These are phyloP conservation scores for Aureobasidium sp. DNA, from an alignment of 2,329 filamentous ascomycete genomes.

Conservation along the genomic window DNA sequence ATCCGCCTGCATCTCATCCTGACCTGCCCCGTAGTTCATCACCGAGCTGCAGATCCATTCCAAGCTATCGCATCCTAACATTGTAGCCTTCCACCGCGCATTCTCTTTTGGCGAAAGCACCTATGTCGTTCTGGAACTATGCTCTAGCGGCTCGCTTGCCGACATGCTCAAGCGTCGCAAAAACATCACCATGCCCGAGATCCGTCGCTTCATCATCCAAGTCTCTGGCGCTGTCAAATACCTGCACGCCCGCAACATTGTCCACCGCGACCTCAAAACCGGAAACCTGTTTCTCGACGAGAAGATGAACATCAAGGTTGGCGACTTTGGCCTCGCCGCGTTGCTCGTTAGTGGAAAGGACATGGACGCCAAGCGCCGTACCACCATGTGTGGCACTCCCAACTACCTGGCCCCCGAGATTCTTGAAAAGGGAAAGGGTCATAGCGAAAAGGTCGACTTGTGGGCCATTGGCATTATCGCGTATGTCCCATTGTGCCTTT, in stretches of 20 bases:
- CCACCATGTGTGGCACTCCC: conserved; percentile 90
- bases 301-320: conserved; percentile 96
- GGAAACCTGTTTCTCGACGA: conserved; percentile 94
- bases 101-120: conserved; percentile 86
- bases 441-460: conserved; percentile 96
- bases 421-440: conserved; percentile 86
- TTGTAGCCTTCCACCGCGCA: conserved; percentile 89
- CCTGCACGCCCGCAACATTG: conserved; percentile 90
- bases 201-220: conserved; percentile 87
- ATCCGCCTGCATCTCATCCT: not conserved
- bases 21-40: conserved; percentile 48
- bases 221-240: conserved; percentile 97
- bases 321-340: conserved; percentile 92
- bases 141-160: conserved; percentile 91
- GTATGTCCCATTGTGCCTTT: conserved; percentile 38
- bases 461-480: conserved; percentile 98
- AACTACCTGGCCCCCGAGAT: conserved; percentile 99
- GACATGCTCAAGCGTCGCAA: conserved; percentile 94
- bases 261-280: conserved; percentile 95
- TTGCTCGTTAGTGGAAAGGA: conserved; percentile 87
- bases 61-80: conserved; percentile 92
- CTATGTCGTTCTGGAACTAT: conserved; percentile 89
- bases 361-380: conserved; percentile 71
- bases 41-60: conserved; percentile 95
- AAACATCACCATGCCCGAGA: conserved; percentile 86